phyloP scores from a whole-genome alignment of 2,329 filamentous ascomycete species.

The Hypoxylon sp. region DNA sequence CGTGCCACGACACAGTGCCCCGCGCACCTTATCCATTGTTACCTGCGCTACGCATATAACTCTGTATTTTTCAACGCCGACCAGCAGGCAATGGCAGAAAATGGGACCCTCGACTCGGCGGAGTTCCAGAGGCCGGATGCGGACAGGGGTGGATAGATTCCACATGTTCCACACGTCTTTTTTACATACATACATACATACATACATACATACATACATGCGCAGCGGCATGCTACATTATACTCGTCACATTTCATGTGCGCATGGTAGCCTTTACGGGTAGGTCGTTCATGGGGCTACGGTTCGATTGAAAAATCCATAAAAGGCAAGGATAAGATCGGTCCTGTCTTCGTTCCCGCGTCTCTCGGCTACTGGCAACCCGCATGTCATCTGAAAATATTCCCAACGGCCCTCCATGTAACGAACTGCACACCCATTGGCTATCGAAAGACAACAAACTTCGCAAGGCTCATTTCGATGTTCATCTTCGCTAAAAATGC shows the following conservation, averaged over 20 bases:
- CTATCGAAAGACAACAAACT: slow-evolving; percentile 9
- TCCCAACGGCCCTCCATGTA: slow-evolving; percentile 9
- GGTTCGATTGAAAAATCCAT: slow-evolving; percentile 17
- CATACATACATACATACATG: slow-evolving; percentile 18
- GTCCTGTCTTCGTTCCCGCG: slow-evolving; percentile 34
- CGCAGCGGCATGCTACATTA: slow-evolving; percentile 24
- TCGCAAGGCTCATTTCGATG: slow-evolving; percentile 15
- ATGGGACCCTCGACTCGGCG: slow-evolving; percentile 29
- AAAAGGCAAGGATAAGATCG: slow-evolving; percentile 33
- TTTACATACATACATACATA: too few species aligned
- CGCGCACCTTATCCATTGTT: slow-evolving; percentile 22
- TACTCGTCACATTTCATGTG: slow-evolving; percentile 20
- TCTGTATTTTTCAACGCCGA: slow-evolving; percentile 2
- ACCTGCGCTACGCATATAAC: slow-evolving; percentile 5
- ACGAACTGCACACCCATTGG: slow-evolving; percentile 23
- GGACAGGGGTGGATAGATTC: slow-evolving; percentile 27
- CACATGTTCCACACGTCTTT: too few species aligned
- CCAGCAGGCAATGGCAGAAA: slow-evolving; percentile 13
- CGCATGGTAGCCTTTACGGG: slow-evolving; percentile 27
- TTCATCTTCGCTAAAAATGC: slow-evolving; percentile 7
- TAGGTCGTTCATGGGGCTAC: slow-evolving; percentile 24
- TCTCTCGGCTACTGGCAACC: slow-evolving; percentile 36
- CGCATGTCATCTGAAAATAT: slow-evolving; percentile 21
- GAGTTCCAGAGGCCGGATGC: slow-evolving; percentile 28
- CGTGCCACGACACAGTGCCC: slow-evolving; percentile 41